Evolutionary conservation across 2,329 filamentous ascomycete genomes (phyloP).

Genomic region (Arthrobotrys sinensis): DNA sequence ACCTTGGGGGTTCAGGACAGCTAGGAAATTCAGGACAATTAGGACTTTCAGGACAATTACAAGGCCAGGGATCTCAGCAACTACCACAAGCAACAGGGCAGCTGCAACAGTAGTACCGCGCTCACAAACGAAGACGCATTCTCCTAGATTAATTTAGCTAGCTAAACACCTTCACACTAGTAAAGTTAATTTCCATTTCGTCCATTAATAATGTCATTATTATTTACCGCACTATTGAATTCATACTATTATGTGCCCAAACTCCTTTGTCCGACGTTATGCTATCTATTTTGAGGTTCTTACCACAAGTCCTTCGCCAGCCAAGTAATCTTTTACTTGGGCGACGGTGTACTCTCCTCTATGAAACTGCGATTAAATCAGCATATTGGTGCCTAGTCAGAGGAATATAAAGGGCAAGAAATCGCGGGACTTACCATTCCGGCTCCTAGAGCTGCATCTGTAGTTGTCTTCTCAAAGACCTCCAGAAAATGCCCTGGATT

Average conservation of each 20-base stretch:
- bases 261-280: conserved; percentile 3
- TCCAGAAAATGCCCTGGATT: conserved; percentile 89
- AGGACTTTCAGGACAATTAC: background rate
- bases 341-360: conserved; percentile 93
- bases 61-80: background rate
- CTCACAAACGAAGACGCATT: background rate
- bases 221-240: background rate
- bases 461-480: conserved; percentile 86
- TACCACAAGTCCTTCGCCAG: conserved; percentile 80
- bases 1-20: background rate
- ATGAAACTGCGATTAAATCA: conserved; percentile 77
- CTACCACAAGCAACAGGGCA: background rate
- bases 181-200: background rate
- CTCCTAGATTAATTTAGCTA: background rate
- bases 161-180: background rate
- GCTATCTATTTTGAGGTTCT: conserved; percentile 68
- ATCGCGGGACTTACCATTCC: conserved; percentile 78
- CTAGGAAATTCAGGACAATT: background rate
- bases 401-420: background rate
- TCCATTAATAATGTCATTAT: conserved; percentile 1
- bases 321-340: conserved; percentile 89
- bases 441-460: conserved; percentile 93
- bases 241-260: background rate
- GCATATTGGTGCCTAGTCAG: background rate
- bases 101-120: background rate